phyloP scores from a whole-genome alignment of 2,329 filamentous ascomycete species.

The Apiospora koreana region DNA sequence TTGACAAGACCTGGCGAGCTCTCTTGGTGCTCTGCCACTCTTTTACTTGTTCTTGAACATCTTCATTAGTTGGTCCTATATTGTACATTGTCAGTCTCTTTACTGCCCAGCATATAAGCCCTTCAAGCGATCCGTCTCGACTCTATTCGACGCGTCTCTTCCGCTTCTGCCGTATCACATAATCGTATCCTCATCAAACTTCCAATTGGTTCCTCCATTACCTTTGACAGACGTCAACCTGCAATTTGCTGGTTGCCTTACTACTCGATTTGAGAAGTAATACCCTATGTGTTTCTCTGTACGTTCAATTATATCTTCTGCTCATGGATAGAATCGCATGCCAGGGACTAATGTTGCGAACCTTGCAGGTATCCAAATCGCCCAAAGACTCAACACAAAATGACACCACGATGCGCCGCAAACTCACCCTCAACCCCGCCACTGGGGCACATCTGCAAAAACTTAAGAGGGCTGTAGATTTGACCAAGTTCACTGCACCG shows the following conservation, averaged over 20 bases:
- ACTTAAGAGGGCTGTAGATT: slow-evolving; percentile 32
- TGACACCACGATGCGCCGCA: slow-evolving; percentile 24
- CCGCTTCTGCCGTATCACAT: background rate
- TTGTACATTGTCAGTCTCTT: background rate
- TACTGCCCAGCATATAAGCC: background rate
- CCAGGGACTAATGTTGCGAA: background rate
- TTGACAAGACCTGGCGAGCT: slow-evolving; percentile 3
- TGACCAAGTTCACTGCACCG: slow-evolving; percentile 31
- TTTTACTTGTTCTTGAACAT: background rate
- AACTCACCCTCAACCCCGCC: slow-evolving; percentile 28
- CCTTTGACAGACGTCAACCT: background rate
- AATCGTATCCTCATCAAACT: background rate
- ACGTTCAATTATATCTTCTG: background rate
- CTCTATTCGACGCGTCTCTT: background rate
- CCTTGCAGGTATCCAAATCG: background rate
- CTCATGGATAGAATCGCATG: background rate
- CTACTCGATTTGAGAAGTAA: background rate
- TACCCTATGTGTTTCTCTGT: background rate
- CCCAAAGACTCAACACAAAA: background rate
- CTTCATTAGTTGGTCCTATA: background rate
- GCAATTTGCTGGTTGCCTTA: background rate
- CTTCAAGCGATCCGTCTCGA: background rate
- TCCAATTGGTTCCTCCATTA: background rate
- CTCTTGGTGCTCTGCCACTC: background rate
- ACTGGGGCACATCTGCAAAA: slow-evolving; percentile 30